phyloP scores from a whole-genome alignment of 768 basidiomycete species.

The Pulveroboletus sp. region DNA sequence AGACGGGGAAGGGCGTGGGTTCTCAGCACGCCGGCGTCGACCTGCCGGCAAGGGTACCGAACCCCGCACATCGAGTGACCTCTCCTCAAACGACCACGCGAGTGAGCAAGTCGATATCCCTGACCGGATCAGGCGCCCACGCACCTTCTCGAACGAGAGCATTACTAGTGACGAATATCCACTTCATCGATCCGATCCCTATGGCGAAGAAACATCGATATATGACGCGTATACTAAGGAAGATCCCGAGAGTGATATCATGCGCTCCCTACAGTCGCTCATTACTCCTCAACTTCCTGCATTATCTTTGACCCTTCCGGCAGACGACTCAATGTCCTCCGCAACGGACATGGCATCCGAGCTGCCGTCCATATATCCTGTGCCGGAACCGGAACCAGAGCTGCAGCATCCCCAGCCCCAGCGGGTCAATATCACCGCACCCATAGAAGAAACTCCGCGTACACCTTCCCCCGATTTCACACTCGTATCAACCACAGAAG shows the following conservation, averaged over 20 bases:
- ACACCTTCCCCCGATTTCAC: constrained; percentile 57
- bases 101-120: constrained; percentile 64
- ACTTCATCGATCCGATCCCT: constrained; percentile 61
- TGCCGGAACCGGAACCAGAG: constrained; percentile 38
- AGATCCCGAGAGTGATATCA: constrained; percentile 46
- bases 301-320: constrained; percentile 23
- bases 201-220: constrained; percentile 77
- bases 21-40: constrained; percentile 40
- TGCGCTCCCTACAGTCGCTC: constrained; percentile 19
- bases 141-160: constrained; percentile 37
- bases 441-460: constrained; percentile 41
- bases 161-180: constrained; percentile 39
- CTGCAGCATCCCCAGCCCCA: constrained; percentile 72
- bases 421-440: constrained; percentile 35
- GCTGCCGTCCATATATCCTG: constrained; percentile 31
- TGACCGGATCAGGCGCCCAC: constrained; percentile 33
- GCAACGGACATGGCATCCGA: constrained; percentile 14
- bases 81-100: constrained; percentile 49
- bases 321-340: constrained; percentile 10
- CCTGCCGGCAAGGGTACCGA: constrained; percentile 33
- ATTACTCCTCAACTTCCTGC: constrained; percentile 18
- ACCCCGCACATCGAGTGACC: constrained; percentile 64
- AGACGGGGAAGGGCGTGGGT: constrained; percentile 83
- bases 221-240: constrained; percentile 77
- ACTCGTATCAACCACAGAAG: constrained; percentile 23